A percentile compares a stretch with the other conserved stretches of the same genome.
These are phyloP conservation scores for Decorospora gaudefroyi DNA, from an alignment of 2,329 filamentous ascomycete species.

Conservation along the genomic window DNA sequence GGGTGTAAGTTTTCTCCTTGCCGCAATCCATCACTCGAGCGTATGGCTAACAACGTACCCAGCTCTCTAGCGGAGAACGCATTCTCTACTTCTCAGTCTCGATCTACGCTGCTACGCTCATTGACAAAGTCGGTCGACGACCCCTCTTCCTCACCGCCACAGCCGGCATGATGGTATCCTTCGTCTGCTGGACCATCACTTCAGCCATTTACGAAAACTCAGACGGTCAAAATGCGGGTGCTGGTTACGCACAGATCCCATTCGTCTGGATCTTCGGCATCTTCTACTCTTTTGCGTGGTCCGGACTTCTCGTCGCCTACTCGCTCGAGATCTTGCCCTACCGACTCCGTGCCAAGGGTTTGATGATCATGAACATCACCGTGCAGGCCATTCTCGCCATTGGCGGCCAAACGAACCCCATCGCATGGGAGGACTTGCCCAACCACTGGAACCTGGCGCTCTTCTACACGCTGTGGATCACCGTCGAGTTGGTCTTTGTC, in stretches of 20 bases:
- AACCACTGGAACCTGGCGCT: slow-evolving; percentile 64
- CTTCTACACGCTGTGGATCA: slow-evolving; percentile 67
- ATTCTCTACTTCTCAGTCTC: slow-evolving; percentile 63
- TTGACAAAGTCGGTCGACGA: slow-evolving; percentile 61
- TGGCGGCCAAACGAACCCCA: slow-evolving; percentile 64
- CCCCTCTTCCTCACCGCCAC: slow-evolving; percentile 58
- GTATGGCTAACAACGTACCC: slow-evolving; percentile 4
- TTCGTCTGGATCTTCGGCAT: slow-evolving; percentile 58
- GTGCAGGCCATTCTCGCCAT: slow-evolving; percentile 67
- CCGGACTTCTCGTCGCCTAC: slow-evolving; percentile 61
- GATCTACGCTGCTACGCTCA: slow-evolving; percentile 59
- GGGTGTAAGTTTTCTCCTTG: slow-evolving; percentile 46
- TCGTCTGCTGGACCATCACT: slow-evolving; percentile 48
- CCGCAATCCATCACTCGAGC: background rate
- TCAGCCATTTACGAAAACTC: slow-evolving; percentile 34
- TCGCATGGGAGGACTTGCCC: slow-evolving; percentile 65
- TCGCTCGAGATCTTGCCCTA: slow-evolving; percentile 57
- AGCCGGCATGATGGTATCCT: slow-evolving; percentile 42
- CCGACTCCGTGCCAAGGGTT: slow-evolving; percentile 55
- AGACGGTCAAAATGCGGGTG: slow-evolving; percentile 39
- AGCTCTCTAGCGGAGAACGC: slow-evolving; percentile 56
- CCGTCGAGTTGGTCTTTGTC: slow-evolving; percentile 63
- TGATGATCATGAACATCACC: slow-evolving; percentile 64
- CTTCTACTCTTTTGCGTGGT: slow-evolving; percentile 63
- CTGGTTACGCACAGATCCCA: slow-evolving; percentile 54